phyloP scores from a whole-genome alignment of 2,329 filamentous ascomycete genomes.

The Alternaria consortialis region DNA sequence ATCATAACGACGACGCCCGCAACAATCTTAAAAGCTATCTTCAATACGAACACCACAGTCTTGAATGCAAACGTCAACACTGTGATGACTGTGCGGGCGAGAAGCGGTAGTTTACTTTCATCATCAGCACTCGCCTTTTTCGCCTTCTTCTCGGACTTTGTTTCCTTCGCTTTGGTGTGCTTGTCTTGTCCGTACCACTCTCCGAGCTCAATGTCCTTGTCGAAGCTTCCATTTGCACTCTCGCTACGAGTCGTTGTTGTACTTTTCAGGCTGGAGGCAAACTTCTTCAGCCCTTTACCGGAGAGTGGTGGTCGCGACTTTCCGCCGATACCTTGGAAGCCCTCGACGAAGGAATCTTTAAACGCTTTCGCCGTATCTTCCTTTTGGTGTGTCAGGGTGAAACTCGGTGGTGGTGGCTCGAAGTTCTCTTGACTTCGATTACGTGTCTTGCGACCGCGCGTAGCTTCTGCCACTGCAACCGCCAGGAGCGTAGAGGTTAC shows the following conservation, averaged over 20 bases:
- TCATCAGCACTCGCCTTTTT: constrained; percentile 41
- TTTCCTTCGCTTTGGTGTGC: constrained; percentile 15
- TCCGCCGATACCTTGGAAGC: constrained; percentile 44
- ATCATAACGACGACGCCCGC: constrained; percentile 52
- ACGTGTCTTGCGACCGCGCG: constrained; percentile 36
- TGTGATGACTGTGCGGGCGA: constrained; percentile 51
- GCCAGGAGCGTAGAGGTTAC: constrained; percentile 54
- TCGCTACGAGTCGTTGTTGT: constrained; percentile 25
- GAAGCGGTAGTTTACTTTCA: constrained; percentile 49
- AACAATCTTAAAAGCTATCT: constrained; percentile 54
- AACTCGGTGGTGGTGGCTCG: constrained; percentile 44
- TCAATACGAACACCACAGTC: constrained; percentile 53
- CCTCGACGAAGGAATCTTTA: constrained; percentile 44
- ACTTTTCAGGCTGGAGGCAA: constrained; percentile 28
- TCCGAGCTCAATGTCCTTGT: constrained; percentile 51
- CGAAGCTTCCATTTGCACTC: constrained; percentile 34
- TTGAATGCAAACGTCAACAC: constrained; percentile 55
- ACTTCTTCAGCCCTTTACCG: constrained; percentile 33
- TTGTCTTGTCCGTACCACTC: constrained; percentile 49
- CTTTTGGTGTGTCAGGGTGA: constrained; percentile 31
- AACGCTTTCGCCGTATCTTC: constrained; percentile 41
- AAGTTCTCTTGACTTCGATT: constrained; percentile 38
- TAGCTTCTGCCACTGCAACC: constrained; percentile 57
- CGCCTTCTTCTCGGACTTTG: constrained; percentile 37
- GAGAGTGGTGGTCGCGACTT: constrained; percentile 33